A percentile compares a stretch with the other conserved stretches of the same genome.
Conservation (phyloP, 2,329 filamentous ascomycete genomes). For the Pleurostoma richardsiae region DNA sequence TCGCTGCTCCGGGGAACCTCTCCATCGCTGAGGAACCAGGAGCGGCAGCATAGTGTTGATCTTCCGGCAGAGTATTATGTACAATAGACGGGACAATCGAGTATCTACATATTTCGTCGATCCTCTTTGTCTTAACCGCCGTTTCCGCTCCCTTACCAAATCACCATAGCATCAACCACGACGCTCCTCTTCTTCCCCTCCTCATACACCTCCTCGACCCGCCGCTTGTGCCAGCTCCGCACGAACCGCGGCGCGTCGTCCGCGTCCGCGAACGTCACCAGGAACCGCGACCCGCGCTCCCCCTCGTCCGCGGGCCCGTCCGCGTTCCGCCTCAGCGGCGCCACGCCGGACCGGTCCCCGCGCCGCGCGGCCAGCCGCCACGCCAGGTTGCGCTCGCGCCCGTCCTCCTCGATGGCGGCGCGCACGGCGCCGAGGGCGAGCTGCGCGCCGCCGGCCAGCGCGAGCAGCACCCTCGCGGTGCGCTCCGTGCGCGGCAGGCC, state of each 20-base stretch:
- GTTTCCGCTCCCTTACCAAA: conserved; percentile 14
- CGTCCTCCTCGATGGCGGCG: conserved; percentile 35
- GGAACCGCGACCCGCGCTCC: conserved; percentile 37
- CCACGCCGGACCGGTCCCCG: conserved; percentile 6
- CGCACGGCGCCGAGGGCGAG: conserved; percentile 27
- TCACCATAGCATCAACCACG: conserved; percentile 18
- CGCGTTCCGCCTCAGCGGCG: not conserved
- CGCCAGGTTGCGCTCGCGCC: conserved; percentile 29
- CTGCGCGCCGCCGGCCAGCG: conserved; percentile 15
- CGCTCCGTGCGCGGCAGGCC: conserved; percentile 12
- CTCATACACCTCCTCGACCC: conserved; percentile 15
- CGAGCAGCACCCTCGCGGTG: conserved; percentile 24
- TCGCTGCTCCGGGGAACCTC: no score
- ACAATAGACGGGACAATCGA: no score
- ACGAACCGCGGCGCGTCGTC: conserved; percentile 48
- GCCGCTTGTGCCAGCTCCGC: conserved; percentile 34
- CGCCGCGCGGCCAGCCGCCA: conserved; percentile 21
- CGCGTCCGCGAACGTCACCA: conserved; percentile 51
- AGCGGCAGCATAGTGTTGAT: no score
- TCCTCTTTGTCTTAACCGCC: no score
- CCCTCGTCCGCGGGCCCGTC: conserved; percentile 21
- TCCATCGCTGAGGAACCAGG: no score
- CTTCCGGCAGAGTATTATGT: no score
- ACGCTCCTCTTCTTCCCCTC: conserved; percentile 11
- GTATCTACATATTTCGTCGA: conserved; percentile 1